Conservation (phyloP, 139 green algal genomes). For the Chlamydomonas asymmetrica region DNA sequence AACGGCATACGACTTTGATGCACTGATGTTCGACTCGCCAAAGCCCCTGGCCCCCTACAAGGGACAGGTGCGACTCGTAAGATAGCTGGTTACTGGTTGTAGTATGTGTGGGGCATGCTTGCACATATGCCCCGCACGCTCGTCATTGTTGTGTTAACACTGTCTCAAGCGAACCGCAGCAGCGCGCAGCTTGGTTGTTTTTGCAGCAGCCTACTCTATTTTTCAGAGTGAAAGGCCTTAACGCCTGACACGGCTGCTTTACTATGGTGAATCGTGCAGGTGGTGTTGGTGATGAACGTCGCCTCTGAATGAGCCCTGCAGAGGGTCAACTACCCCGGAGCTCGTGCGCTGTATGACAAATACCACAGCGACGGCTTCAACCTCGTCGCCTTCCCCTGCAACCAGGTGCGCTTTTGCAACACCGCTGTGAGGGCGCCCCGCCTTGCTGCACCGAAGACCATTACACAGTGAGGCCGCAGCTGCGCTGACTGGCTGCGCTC, state of each 20-base stretch:
- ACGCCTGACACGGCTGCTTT: too few relatives aligned
- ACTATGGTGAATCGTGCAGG: conserved; percentile 32
- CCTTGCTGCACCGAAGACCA: too few relatives aligned
- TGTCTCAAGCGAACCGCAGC: too few relatives aligned
- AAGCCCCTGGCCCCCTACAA: background rate
- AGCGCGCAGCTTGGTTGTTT: too few relatives aligned
- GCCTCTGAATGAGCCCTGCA: conserved; percentile 81
- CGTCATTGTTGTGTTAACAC: too few relatives aligned
- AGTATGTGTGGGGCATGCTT: background rate
- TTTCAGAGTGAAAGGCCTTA: too few relatives aligned
- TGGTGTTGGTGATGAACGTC: conserved; percentile 77
- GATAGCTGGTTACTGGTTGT: background rate
- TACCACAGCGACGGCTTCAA: conserved; percentile 74
- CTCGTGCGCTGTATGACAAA: conserved; percentile 62
- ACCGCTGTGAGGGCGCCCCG: too few relatives aligned
- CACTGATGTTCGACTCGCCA: background rate
- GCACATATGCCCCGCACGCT: too few relatives aligned
- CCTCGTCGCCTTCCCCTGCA: conserved; percentile 83
- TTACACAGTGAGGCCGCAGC: too few relatives aligned
- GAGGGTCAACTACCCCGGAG: conserved; percentile 67
- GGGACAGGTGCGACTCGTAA: conserved; percentile 18
- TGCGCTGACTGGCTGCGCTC: too few relatives aligned
- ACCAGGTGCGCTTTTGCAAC: conserved; percentile 81
- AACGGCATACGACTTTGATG: conserved; percentile 21
- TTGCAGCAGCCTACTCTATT: too few relatives aligned